phyloP scores from a whole-genome alignment of 805 yeast genomes.

The Sugiyamaella chiloensis region DNA sequence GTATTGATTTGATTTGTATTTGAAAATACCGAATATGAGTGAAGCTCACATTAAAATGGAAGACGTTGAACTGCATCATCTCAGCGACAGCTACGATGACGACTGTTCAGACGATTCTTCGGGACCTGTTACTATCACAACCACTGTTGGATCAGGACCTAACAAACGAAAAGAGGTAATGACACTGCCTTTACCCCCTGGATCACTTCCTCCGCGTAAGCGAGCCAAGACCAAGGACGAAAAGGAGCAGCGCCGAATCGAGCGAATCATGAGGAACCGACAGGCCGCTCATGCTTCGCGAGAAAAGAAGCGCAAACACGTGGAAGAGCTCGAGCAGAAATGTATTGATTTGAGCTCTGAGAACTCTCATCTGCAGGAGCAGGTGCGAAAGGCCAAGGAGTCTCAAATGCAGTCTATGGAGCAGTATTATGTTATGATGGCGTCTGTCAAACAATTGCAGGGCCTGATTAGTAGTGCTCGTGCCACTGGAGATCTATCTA shows the following conservation, averaged over 20 bases:
- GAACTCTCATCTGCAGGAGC: conserved; percentile 27
- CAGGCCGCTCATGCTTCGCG: conserved; percentile 97
- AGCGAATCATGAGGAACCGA: conserved; percentile 87
- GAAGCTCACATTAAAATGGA: background rate
- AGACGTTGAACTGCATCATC: background rate
- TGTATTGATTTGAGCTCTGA: conserved; percentile 30
- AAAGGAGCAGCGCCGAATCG: conserved; percentile 93
- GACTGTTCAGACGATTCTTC: background rate
- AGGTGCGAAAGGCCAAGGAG: conserved; percentile 19
- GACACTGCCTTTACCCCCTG: conserved; percentile 35
- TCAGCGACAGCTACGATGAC: conserved; percentile 5
- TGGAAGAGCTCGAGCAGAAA: conserved; percentile 74
- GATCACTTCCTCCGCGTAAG: conserved; percentile 84
- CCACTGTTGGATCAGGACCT: conserved; percentile 19
- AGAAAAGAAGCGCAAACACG: conserved; percentile 91
- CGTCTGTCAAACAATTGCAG: conserved; percentile 21
- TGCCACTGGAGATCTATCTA: conserved; percentile 23
- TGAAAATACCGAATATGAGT: background rate
- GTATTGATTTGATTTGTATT: no score
- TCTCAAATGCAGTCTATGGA: conserved; percentile 21
- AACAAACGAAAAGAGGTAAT: conserved; percentile 32
- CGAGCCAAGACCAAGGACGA: conserved; percentile 96
- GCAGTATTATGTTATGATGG: conserved; percentile 23
- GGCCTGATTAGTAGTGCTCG: conserved; percentile 21
- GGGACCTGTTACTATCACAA: conserved; percentile 16